These are phyloP conservation scores for Ogataea methylovora DNA, from an alignment of 805 yeast species.

Conservation along the genomic window DNA sequence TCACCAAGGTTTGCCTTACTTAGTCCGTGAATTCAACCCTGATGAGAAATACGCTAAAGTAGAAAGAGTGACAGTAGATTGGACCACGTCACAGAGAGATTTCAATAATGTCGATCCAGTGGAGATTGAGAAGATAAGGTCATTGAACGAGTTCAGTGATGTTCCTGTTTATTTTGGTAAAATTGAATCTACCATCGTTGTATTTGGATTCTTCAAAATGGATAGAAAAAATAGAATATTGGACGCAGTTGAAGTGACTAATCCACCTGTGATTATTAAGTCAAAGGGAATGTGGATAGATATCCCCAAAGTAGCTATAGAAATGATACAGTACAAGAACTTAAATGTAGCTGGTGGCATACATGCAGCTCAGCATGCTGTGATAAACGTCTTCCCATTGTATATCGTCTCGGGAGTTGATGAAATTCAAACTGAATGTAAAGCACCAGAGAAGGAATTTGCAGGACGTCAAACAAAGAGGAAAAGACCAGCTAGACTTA, in stretches of 20 bases:
- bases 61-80: slow-evolving; percentile 83
- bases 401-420: slow-evolving; percentile 65
- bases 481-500: slow-evolving; percentile 78
- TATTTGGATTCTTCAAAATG: slow-evolving; percentile 89
- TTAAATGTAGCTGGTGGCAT: slow-evolving; percentile 81
- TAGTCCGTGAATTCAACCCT: slow-evolving; percentile 77
- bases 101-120: slow-evolving; percentile 88
- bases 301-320: slow-evolving; percentile 60
- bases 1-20: slow-evolving; percentile 88
- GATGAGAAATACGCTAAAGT: slow-evolving; percentile 81
- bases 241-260: slow-evolving; percentile 87
- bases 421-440: slow-evolving; percentile 89
- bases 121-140: slow-evolving; percentile 57
- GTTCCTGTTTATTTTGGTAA: slow-evolving; percentile 71
- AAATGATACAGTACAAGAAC: slow-evolving; percentile 45
- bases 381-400: slow-evolving; percentile 71
- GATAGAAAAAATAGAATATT: slow-evolving; percentile 71
- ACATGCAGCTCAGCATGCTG: slow-evolving; percentile 94
- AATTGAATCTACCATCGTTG: slow-evolving; percentile 63
- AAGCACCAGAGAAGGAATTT: slow-evolving; percentile 95
- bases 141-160: slow-evolving; percentile 37
- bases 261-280: slow-evolving; percentile 66
- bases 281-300: slow-evolving; percentile 93
- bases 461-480: slow-evolving; percentile 65
- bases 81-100: slow-evolving; percentile 90